phyloP scores from a whole-genome alignment of 2,329 filamentous ascomycete genomes.

The Fusarium robinianum region DNA sequence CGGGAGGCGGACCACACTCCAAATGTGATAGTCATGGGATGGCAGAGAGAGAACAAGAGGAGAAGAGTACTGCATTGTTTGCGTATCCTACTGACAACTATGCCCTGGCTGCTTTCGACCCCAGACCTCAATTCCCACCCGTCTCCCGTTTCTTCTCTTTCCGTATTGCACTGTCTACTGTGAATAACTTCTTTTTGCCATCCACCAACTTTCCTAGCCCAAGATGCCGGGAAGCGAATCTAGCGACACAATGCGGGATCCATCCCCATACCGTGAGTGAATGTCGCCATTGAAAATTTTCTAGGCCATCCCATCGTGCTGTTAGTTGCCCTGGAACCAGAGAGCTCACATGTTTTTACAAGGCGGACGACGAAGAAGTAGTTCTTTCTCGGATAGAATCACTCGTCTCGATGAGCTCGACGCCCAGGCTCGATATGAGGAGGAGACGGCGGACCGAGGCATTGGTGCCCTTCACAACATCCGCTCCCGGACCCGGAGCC shows the following conservation, averaged over 20 bases:
- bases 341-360: slow-evolving; percentile 19
- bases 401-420: slow-evolving; percentile 45
- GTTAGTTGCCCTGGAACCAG: too few relatives aligned
- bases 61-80: slow-evolving; percentile 17
- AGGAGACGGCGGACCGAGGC: slow-evolving; percentile 47
- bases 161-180: slow-evolving; percentile 14
- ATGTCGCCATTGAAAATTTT: not conserved
- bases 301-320: too few relatives aligned
- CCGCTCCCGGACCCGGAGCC: slow-evolving; percentile 41
- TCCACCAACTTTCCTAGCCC: slow-evolving; percentile 7
- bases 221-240: slow-evolving; percentile 34
- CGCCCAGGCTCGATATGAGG: slow-evolving; percentile 46
- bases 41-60: slow-evolving; percentile 14
- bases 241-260: slow-evolving; percentile 35
- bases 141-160: slow-evolving; percentile 1
- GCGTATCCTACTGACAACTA: slow-evolving; percentile 1
- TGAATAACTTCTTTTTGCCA: slow-evolving; percentile 29
- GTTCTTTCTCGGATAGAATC: slow-evolving; percentile 32
- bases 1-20: slow-evolving; percentile 6
- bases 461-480: slow-evolving; percentile 42
- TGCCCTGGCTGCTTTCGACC: slow-evolving; percentile 4
- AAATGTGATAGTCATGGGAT: slow-evolving; percentile 21
- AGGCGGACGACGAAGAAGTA: slow-evolving; percentile 35
- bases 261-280: slow-evolving; percentile 36
- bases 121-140: slow-evolving; percentile 1